Conservation (phyloP, 805 yeast genomes). For the Candida koratica region DNA sequence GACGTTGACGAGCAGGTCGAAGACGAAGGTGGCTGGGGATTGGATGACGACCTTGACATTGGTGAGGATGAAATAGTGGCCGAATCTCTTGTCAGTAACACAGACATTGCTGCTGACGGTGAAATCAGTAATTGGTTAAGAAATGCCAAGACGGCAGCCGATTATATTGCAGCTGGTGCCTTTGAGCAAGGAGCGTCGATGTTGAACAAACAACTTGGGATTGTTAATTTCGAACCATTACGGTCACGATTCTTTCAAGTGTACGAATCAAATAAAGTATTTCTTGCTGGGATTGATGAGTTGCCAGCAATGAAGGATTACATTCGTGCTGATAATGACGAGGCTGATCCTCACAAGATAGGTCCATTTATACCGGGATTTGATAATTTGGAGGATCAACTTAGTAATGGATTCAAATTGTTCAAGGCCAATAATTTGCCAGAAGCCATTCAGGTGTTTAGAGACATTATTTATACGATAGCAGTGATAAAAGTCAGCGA, state of each 20-base stretch:
- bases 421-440: conserved; percentile 83
- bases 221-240: conserved; percentile 82
- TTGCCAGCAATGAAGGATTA: conserved; percentile 66
- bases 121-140: conserved; percentile 82
- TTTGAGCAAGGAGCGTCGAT: conserved; percentile 95
- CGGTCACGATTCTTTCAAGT: conserved; percentile 78
- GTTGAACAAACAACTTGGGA: conserved; percentile 84
- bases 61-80: conserved; percentile 43
- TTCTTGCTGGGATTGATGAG: conserved; percentile 69
- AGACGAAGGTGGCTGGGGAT: conserved; percentile 77
- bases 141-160: conserved; percentile 85
- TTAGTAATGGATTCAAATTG: conserved; percentile 71
- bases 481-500: conserved; percentile 66
- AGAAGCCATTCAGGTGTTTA: conserved; percentile 75
- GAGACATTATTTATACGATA: conserved; percentile 72
- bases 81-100: conserved; percentile 10
- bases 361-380: conserved; percentile 73
- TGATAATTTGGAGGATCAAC: conserved; percentile 55
- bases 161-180: conserved; percentile 92
- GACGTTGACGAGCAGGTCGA: conserved; percentile 29
- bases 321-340: conserved; percentile 61
- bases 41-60: conserved; percentile 73
- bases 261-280: conserved; percentile 74
- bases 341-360: conserved; percentile 44
- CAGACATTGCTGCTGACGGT: conserved; percentile 34